Percentiles rank a stretch among this genome's conserved stretches.
Evolutionary conservation across 2,329 filamentous ascomycete species (phyloP).

Genomic region (Sporothrix dimorphospora): DNA sequence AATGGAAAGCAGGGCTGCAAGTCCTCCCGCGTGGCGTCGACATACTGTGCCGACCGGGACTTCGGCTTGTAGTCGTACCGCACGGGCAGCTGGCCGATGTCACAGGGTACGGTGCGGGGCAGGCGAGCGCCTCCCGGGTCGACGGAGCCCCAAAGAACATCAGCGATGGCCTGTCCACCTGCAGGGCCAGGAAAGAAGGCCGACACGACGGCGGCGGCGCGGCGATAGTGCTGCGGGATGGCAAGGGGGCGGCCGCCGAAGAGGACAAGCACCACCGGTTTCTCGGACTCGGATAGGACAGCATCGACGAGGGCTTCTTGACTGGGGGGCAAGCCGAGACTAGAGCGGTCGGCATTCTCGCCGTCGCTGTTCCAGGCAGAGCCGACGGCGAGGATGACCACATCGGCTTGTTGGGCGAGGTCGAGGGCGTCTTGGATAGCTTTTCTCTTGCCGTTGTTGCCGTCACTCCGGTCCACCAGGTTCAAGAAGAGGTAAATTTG

Average conservation of each 20-base stretch:
- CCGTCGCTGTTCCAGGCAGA: constrained; percentile 15
- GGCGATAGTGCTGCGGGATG: constrained; percentile 9
- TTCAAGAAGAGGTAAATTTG: constrained; percentile 18
- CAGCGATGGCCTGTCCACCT: neutral
- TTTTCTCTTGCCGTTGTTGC: neutral
- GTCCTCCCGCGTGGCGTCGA: neutral
- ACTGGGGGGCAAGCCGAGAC: neutral
- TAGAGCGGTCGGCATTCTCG: constrained; percentile 9
- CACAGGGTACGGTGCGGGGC: constrained; percentile 9
- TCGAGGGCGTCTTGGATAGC: neutral
- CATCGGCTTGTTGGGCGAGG: neutral
- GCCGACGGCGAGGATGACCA: constrained; percentile 6
- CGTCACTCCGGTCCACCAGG: neutral
- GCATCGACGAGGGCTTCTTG: neutral
- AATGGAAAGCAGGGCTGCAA: neutral
- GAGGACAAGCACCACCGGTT: constrained; percentile 7
- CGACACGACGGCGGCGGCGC: neutral
- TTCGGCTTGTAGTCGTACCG: constrained; percentile 24
- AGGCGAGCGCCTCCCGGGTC: constrained; percentile 9
- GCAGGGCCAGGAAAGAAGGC: neutral
- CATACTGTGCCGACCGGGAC: constrained; percentile 4
- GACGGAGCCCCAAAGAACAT: neutral
- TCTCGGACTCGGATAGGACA: neutral
- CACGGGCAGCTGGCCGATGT: constrained; percentile 13
- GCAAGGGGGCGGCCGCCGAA: constrained; percentile 8